Evolutionary conservation across 2,329 filamentous ascomycete genomes (phyloP), one percentile per base, ranked within the genome.

Genomic region (Aspergillus pseudonomiae): DNA sequence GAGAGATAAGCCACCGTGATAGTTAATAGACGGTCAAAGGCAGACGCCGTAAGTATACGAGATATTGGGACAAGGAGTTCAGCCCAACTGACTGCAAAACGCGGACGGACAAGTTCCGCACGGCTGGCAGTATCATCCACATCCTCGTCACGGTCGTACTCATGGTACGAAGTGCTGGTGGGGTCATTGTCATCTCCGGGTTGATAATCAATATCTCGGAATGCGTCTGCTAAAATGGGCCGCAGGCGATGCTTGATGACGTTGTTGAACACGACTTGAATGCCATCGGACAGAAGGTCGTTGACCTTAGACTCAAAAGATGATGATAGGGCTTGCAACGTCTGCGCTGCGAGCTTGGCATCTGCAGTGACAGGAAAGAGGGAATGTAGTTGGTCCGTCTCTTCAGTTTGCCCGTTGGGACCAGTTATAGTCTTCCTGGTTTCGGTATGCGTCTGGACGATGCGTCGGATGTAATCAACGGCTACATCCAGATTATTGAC

Each of bases 401-500:
- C 71, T 52, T 71, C 64, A 1, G 70, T 59, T 46, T 72, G 62
- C 50, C 65, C 65, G 21, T 67, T 64, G 14, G 68, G 61, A 11
- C 59, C 36, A 3, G 67, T 45, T 43, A 68, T 57, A 7, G 68
- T 60, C 53, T 72, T 70, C 54, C 73, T 75, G 3, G 70, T 67
- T 57, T 78, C 83, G 30, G 94, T 82, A 55, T 90, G 88, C 39
- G 88, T 85, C 36, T 86, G 85, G 52, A 98, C 89, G 69, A 99
- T 97, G 60, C 94, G 91, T 19, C 88, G 87, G 57, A 97, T 86
- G 78, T 99, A 99, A 74, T 97, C 93, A 66, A 92, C 92, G 11
- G 93, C 90, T 64, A 97, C 87, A 75, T 99, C 94, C 30, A 99
- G 88, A 75, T 94, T 97, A 84, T 99, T 99, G 78, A 97, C 93